These are phyloP conservation scores for Quercus cerris DNA, from an alignment of 306 rosid genomes.

Conservation along the genomic window DNA sequence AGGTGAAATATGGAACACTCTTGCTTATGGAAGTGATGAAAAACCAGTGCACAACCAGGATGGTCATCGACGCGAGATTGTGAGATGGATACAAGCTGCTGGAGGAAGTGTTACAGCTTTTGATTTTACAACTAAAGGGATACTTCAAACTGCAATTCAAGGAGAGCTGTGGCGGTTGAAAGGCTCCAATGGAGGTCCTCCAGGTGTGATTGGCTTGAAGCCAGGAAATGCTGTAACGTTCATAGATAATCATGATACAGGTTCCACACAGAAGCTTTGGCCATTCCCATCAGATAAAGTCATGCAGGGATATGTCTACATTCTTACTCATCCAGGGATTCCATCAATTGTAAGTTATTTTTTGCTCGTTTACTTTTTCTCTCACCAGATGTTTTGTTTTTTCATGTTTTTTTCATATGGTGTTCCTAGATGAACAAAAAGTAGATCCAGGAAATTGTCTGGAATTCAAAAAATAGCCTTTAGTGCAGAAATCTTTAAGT, in stretches of 20 bases:
- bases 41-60: conserved; percentile 15
- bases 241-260: conserved; percentile 41
- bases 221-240: conserved; percentile 42
- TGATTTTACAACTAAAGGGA: conserved; percentile 45
- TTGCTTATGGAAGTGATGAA: neutral
- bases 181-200: conserved; percentile 21
- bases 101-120: conserved; percentile 37
- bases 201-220: conserved; percentile 40
- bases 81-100: conserved; percentile 27
- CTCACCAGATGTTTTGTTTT: neutral
- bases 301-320: conserved; percentile 38
- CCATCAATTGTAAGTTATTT: conserved; percentile 25
- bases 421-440: neutral
- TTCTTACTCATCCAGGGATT: conserved; percentile 46
- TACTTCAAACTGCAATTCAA: conserved; percentile 31
- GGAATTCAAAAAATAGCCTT: neutral
- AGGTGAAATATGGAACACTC: neutral
- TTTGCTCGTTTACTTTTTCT: neutral
- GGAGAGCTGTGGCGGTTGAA: conserved; percentile 33
- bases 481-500: neutral
- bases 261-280: conserved; percentile 21
- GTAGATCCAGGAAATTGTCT: neutral
- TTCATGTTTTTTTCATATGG: neutral
- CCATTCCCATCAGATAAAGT: conserved; percentile 30
- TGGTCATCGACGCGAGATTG: conserved; percentile 20